Evolutionary conservation across 2,329 filamentous ascomycete species (phyloP).

Genomic region (Neonectria neomacrospora): DNA sequence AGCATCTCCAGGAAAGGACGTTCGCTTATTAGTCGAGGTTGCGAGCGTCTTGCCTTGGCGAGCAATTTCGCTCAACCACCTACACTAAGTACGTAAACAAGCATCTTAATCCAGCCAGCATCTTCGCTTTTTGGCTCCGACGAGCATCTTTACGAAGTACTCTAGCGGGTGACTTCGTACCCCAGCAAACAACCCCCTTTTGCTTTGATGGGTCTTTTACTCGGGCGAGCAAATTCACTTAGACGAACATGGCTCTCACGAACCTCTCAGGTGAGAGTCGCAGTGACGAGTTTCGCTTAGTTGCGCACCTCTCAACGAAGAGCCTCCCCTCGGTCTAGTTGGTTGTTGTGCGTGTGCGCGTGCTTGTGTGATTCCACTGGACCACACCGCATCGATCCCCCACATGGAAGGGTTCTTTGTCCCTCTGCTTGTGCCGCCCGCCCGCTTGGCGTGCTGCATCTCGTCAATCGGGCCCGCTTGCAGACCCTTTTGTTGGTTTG

Average conservation of each 20-base stretch:
- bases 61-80: neutral
- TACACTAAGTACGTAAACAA: neutral
- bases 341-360: neutral
- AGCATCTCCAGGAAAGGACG: neutral
- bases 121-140: neutral
- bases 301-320: neutral
- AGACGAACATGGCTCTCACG: neutral
- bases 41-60: neutral
- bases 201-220: neutral
- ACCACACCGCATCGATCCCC: conserved; percentile 4
- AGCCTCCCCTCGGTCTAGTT: neutral
- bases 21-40: neutral
- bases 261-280: neutral
- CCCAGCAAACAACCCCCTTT: neutral
- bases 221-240: neutral
- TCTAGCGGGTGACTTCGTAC: neutral
- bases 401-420: conserved; percentile 2
- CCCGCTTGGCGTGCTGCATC: conserved; percentile 39
- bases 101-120: neutral
- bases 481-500: conserved; percentile 38
- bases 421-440: conserved; percentile 17
- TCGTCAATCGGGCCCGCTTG: conserved; percentile 45
- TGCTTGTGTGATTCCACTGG: neutral
- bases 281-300: neutral
- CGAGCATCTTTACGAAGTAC: neutral